Conservation (phyloP, 202 grass and related monocot species). For the Alloteropsis angusta region DNA sequence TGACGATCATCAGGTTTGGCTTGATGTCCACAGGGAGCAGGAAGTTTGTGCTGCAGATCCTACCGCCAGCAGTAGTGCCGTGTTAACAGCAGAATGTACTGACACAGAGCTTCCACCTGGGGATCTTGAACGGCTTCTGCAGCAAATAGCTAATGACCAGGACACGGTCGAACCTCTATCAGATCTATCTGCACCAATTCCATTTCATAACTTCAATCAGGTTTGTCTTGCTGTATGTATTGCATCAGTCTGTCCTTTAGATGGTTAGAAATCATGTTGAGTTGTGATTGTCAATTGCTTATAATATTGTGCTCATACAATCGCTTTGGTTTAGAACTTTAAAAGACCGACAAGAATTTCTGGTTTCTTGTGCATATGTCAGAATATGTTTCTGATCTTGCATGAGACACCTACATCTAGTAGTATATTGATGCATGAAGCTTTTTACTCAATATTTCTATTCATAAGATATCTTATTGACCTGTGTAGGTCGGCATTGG, state of each 20-base stretch:
- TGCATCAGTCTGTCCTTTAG: not conserved
- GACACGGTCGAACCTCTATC: conserved; percentile 13
- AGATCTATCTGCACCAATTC: conserved; percentile 18
- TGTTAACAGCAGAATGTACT: not conserved
- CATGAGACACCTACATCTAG: not conserved
- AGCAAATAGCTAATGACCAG: conserved; percentile 47
- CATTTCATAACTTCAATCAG: not conserved
- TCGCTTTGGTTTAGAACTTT: not conserved
- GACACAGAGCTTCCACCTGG: conserved; percentile 24
- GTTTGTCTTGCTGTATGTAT: conserved; percentile 24
- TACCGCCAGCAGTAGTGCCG: not conserved
- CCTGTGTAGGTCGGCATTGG: conserved; percentile 2
- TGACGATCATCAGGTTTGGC: conserved; percentile 16
- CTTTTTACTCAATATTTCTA: not conserved
- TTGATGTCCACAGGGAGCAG: conserved; percentile 11
- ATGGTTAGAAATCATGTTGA: not conserved
- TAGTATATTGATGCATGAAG: not conserved
- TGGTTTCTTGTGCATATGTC: not conserved
- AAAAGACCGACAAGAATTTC: not conserved
- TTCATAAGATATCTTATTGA: conserved; percentile 5
- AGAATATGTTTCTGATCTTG: not conserved
- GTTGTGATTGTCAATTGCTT: not conserved
- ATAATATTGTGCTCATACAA: not conserved
- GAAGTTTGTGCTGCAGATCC: conserved; percentile 19
- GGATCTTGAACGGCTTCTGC: conserved; percentile 61